phyloP scores from a whole-genome alignment of 495 filamentous ascomycete genomes.

The Corynascus novoguineensis region DNA sequence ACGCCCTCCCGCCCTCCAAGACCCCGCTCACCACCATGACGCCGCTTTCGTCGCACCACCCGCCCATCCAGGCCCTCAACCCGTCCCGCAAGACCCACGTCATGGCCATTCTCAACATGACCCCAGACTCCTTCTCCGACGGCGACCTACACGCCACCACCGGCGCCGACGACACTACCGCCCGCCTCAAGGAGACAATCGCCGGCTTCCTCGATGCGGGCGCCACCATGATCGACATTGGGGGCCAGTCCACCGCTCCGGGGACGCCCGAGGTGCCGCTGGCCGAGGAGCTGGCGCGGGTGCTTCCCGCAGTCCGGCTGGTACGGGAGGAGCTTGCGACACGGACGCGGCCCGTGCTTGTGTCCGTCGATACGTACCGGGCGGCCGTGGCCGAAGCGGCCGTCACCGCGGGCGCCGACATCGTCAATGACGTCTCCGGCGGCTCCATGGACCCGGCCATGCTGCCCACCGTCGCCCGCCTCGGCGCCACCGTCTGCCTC shows the following conservation, averaged over 20 bases:
- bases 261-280: slow-evolving; percentile 57
- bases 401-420: slow-evolving; percentile 76
- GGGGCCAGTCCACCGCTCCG: slow-evolving; percentile 87
- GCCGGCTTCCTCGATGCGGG: slow-evolving; percentile 55
- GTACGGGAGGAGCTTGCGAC: slow-evolving; percentile 58
- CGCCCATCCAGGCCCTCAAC: slow-evolving; percentile 58
- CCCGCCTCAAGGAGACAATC: slow-evolving; percentile 46
- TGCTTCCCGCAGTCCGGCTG: slow-evolving; percentile 69
- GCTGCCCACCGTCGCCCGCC: slow-evolving; percentile 70
- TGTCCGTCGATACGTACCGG: slow-evolving; percentile 91
- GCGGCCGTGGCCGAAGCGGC: slow-evolving; percentile 77
- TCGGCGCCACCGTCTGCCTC: slow-evolving; percentile 77
- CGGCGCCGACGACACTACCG: not conserved
- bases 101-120: slow-evolving; percentile 94
- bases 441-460: slow-evolving; percentile 75
- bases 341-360: slow-evolving; percentile 55
- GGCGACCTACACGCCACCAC: slow-evolving; percentile 55
- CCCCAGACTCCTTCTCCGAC: slow-evolving; percentile 96
- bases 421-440: slow-evolving; percentile 92
- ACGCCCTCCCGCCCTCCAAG: slow-evolving; percentile 49
- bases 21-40: slow-evolving; percentile 62
- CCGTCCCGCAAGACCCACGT: slow-evolving; percentile 64
- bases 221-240: slow-evolving; percentile 83
- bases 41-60: slow-evolving; percentile 54
- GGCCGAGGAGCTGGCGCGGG: slow-evolving; percentile 69